A percentile compares a stretch with the other conserved stretches of the same genome.
phyloP scores from a whole-genome alignment of 163 green algal species.

The Chlamydomonas reinhardtii region DNA sequence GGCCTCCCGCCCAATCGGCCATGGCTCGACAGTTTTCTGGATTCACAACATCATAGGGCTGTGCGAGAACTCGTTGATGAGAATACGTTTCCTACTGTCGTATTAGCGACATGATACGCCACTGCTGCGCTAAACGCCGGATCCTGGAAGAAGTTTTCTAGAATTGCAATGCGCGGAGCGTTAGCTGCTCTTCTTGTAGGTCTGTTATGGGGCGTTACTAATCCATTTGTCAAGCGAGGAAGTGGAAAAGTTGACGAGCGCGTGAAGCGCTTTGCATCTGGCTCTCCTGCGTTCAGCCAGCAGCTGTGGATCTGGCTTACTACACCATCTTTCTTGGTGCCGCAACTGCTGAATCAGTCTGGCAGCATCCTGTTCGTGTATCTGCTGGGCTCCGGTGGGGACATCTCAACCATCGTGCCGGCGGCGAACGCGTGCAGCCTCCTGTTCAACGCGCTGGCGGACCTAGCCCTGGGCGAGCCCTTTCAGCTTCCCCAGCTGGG shows the following conservation, averaged over 20 bases:
- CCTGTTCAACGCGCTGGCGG: conserved; percentile 63
- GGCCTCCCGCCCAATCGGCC: too few relatives aligned
- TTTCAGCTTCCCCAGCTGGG: conserved; percentile 51
- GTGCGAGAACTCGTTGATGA: too few relatives aligned
- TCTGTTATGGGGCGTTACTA: conserved; percentile 31
- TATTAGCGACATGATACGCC: too few relatives aligned
- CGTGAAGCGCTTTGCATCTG: too few relatives aligned
- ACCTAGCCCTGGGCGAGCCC: conserved; percentile 71
- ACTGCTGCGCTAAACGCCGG: background rate
- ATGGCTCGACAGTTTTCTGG: too few relatives aligned
- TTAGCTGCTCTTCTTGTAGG: conserved; percentile 31
- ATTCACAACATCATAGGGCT: too few relatives aligned
- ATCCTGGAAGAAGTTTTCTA: too few relatives aligned
- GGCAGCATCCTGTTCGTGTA: conserved; percentile 66
- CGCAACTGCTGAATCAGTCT: conserved; percentile 63
- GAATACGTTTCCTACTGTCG: too few relatives aligned
- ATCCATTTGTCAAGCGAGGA: conserved; percentile 39
- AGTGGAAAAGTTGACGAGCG: background rate
- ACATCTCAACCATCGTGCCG: conserved; percentile 64
- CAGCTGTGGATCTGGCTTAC: conserved; percentile 28
- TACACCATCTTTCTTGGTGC: conserved; percentile 56
- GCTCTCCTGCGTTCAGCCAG: background rate
- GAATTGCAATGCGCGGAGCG: background rate
- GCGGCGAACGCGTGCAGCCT: conserved; percentile 75
- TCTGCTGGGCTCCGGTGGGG: conserved; percentile 48